Evolutionary conservation across 306 rosid genomes (phyloP), one percentile per base, ranked within the genome.

Genomic region (Ormosia semicastrata): DNA sequence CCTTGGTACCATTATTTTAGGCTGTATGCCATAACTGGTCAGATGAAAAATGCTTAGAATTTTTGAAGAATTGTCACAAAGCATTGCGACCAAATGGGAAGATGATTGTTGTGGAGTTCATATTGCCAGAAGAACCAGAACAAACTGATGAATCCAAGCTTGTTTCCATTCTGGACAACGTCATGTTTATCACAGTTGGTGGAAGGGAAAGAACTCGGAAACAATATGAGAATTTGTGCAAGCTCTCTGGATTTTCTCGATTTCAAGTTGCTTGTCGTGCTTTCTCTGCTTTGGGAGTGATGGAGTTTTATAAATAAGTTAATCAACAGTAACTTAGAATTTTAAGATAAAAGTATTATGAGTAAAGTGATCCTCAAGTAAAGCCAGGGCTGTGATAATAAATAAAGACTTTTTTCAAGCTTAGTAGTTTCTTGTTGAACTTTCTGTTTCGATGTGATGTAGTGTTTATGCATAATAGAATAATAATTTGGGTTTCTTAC

Each of bases 141-240:
- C 6, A 77, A 29, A 65, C 66, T 18, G 32, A 7, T 7, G 78
- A 29, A 4, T 50, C 65, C 0, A 37, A 71, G 43, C 14, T 46
- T 34, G 57, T 79, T 69, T 79, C 82, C 39, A 62, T 49, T 15
- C 14, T 78, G 8, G 89, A 82, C 63, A 74, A 15, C 57, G 15
- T 58, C 40, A 79, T 82, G 87, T 62, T 79, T 14, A 17, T 82
- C 0, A 50, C 63, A 2, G 53, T 41, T 8, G 86, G 85, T 41
- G 85, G 87, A 57, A 86, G 33, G 68, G 89, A 82, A 69, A 86
- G 87, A 75, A 69, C 77, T 0, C 56, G 5, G 62, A 70, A 79
- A 54, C 41, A 79, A 17, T 79, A 34, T 39, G 77, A 75, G 33
- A 11, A 0, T 12, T 64, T 86, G 65, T 5, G 77, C 14, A 80